These are phyloP conservation scores for Boletus rex-veris DNA, from an alignment of 768 basidiomycete genomes.

Conservation along the genomic window DNA sequence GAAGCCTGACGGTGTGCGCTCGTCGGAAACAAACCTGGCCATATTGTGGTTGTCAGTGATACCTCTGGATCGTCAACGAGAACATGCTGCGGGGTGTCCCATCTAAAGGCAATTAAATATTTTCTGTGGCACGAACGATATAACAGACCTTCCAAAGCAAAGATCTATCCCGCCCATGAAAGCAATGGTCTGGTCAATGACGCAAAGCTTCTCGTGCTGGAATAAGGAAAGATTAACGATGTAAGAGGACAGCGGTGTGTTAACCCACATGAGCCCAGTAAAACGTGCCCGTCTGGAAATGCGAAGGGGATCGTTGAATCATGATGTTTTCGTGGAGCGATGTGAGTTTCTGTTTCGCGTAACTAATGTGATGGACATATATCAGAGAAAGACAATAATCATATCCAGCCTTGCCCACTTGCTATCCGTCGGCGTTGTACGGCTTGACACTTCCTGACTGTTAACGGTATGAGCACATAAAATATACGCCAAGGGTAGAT, in stretches of 20 bases:
- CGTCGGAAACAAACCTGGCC: conserved; percentile 62
- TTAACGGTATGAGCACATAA: conserved; percentile 5
- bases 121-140: neutral
- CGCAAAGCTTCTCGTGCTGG: conserved; percentile 96
- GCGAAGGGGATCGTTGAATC: conserved; percentile 95
- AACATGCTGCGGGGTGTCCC: conserved; percentile 96
- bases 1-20: neutral
- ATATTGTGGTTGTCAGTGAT: conserved; percentile 62
- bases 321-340: conserved; percentile 88
- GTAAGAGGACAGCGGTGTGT: neutral
- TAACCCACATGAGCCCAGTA: conserved; percentile 94
- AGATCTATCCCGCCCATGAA: conserved; percentile 98
- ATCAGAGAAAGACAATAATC: conserved; percentile 4
- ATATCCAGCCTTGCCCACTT: conserved; percentile 46
- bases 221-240: neutral
- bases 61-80: conserved; percentile 79
- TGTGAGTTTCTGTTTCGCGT: conserved; percentile 79
- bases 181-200: conserved; percentile 94
- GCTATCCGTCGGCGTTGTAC: conserved; percentile 93
- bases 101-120: conserved; percentile 42
- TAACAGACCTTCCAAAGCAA: conserved; percentile 74
- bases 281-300: conserved; percentile 95
- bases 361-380: conserved; percentile 41
- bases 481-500: neutral
- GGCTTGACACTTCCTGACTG: conserved; percentile 92